These are phyloP conservation scores for Pseudogymnoascus sp. DNA, from an alignment of 2,329 filamentous ascomycete genomes.

Conservation along the genomic window DNA sequence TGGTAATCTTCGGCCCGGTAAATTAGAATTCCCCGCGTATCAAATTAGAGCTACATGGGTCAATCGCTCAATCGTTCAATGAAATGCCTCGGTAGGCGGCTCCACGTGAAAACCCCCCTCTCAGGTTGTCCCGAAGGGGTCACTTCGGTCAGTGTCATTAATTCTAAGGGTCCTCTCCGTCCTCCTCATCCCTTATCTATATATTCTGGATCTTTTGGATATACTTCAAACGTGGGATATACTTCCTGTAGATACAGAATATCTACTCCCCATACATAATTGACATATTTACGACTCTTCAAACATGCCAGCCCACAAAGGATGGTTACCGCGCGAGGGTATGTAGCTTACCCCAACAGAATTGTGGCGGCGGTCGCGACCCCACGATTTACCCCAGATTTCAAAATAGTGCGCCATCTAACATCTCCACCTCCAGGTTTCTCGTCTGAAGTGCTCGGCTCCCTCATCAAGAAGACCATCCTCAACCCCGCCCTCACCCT, in stretches of 20 bases:
- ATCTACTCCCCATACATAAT: background rate
- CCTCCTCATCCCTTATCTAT: background rate
- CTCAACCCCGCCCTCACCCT: slow-evolving; percentile 58
- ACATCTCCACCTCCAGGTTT: slow-evolving; percentile 33
- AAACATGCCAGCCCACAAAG: background rate
- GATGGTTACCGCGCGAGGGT: background rate
- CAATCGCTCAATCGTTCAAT: background rate
- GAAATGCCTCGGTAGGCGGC: background rate
- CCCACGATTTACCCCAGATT: background rate
- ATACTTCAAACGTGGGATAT: background rate
- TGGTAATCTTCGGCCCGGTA: background rate
- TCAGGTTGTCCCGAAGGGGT: background rate
- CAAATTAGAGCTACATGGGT: background rate
- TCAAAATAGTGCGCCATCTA: background rate
- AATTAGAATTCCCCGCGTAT: background rate
- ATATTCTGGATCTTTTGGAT: background rate
- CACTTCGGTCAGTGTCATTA: background rate
- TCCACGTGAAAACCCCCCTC: background rate
- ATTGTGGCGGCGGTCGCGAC: background rate
- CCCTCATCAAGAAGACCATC: slow-evolving; percentile 49
- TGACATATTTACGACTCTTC: background rate
- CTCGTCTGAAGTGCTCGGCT: slow-evolving; percentile 50
- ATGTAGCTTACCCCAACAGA: background rate
- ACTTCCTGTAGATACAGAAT: background rate
- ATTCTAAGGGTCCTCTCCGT: background rate